Base-by-base conservation (phyloP, 768 basidiomycete species). In the Lactarius trivialis region DNA sequence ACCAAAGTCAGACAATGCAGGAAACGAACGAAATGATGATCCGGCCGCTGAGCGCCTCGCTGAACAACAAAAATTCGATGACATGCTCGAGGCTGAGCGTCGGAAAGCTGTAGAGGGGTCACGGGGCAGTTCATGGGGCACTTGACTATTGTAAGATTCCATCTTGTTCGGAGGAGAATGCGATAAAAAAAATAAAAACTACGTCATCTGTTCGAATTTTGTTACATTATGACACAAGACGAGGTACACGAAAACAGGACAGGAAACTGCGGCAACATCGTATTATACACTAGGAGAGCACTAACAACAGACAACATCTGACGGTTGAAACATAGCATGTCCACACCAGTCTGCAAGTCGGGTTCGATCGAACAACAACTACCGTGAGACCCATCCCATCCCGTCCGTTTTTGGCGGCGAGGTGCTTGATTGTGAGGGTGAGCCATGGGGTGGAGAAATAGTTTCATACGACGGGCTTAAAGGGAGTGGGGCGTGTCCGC, bases 41-140 rank as follows among this genome's bases (percentile, higher is more conserved):
- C 68, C 69, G 51, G 67, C 61, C 9, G 67, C 73, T 52, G 77
- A 77, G 28, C 77, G 80, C 43, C 70, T 73, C 4, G 55, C 66
- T 1, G 82, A 82, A 54, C 85, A 86, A 68, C 83, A 78, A 9
- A 73, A 72, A 56, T 86, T 86, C 65, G 82, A 86, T 64, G 82
- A 80, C 30, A 69, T 86, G 64, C 65, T 86, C 50, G 85, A 85
- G 64, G 78, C 77, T 24, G 85, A 86, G 68, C 77, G 85, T 61
- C 77, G 73, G 60, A 72, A 56, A 37, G 66, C 69, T 4, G n/a
- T 51, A 43, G 57, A 66, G 15, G 60, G 59, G n/a, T 64, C 53
- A 57, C 49, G 51, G 52, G 36, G 45, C 15, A 48, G 33, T 26
- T 39, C 60, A 30, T 55, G 60, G 60, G 19, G 33, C 7, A 19